Base-by-base conservation (phyloP, 2,329 filamentous ascomycete species). In the Madurella fahalii region DNA sequence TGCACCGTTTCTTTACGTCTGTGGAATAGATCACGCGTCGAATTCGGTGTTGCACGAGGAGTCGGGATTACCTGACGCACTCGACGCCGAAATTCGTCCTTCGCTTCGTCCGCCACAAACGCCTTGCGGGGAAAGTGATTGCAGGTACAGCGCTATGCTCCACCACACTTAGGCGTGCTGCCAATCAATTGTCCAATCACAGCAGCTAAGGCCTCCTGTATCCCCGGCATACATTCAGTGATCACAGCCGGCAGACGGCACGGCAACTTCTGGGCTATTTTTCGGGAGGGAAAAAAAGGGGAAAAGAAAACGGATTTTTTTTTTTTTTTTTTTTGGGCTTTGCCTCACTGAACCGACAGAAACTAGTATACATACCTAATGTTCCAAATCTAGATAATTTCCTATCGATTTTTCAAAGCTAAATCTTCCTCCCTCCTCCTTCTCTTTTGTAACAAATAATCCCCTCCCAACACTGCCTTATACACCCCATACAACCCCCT, bases 401-500 rank as follows among this genome's bases (percentile, higher is more conserved):
- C 34, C 13, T 37, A 37, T 37, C 34, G 34, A 15, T 37, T 37
- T 37, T 37, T 37, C 13, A 37, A 37, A 11, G 34, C 9, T 9
- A 12, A 37, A 37, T 37, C 13, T 15, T 37, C 11, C 40, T 40
- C 2, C 32, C 17, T 8, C 32, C 16, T 16, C 47, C 39, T 61
- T 54, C 62, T 62, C 66, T 71, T 72, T 42, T 72, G 68, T 44
- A 79, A 60, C 45, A 79, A 50, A 59, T 79, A 79, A 52, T 79
- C 76, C 0, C 74, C 72, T 0, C 76, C 76, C 17, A 67, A 61
- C 44, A 74, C 65, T 0, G 75, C 74, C 57, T 71, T 75, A 30
- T 72, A 73, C 1, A 79, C 75, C 0, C 77, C 77, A 37, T 71
- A 76, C 40, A 79, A 46, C 0, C 77, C 77, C 37, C 70, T 64